Evolutionary conservation across 176 grass and related monocot genomes (phyloP).

Genomic region (Triticum dicoccoides): DNA sequence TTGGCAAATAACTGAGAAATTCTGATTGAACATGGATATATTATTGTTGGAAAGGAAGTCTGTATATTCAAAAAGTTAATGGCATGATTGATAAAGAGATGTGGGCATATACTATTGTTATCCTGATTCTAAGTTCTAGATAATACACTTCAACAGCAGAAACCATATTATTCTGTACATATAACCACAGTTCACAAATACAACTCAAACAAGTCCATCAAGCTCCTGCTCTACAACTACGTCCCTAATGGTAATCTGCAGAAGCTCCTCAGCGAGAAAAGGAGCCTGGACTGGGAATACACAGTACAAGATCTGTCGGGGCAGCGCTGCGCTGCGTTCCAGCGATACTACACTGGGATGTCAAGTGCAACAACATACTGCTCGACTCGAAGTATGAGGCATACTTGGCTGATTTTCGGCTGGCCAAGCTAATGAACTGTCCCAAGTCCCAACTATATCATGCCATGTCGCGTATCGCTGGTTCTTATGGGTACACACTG

Average conservation of each 20-base stretch:
- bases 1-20: too few species aligned
- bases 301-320: constrained; percentile 76
- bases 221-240: constrained; percentile 97
- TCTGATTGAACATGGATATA: too few species aligned
- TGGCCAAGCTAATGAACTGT: constrained; percentile 88
- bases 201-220: constrained; percentile 70
- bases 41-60: too few species aligned
- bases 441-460: constrained; percentile 73
- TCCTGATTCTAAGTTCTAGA: too few species aligned
- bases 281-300: constrained; percentile 81
- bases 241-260: constrained; percentile 81
- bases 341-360: constrained; percentile 74
- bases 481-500: constrained; percentile 85
- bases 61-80: too few species aligned
- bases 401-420: constrained; percentile 90
- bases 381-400: constrained; percentile 80
- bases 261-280: constrained; percentile 71
- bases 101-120: too few species aligned
- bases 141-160: too few species aligned
- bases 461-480: constrained; percentile 68
- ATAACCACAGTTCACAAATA: too few species aligned
- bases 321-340: constrained; percentile 54
- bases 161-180: too few species aligned
- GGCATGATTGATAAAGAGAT: too few species aligned
- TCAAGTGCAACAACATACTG: constrained; percentile 96